Evolutionary conservation across 257 asterid genomes (phyloP), one percentile per base, ranked within the genome.

Genomic region (Nicotiana attenuata): DNA sequence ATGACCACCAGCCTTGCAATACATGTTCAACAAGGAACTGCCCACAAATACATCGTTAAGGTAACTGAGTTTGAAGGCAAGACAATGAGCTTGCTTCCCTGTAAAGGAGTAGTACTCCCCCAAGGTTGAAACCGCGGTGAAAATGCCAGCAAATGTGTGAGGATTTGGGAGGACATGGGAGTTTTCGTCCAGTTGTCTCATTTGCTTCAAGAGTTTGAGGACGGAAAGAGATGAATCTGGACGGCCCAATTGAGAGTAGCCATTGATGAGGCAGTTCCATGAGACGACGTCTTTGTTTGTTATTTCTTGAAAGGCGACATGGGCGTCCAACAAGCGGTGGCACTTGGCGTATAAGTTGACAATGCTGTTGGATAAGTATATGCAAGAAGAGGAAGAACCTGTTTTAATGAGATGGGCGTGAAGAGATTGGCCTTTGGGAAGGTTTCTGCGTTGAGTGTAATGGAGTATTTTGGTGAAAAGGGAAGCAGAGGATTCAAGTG

Each of bases 241-340:
- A 45, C 81, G 85, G 80, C 89, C 91, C 85, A 80, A 53, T 77
- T 93, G 97, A 64, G 97, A 89, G 85, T 86, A 87, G 28, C 84
- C 88, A 85, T 90, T 93, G 92, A 94, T 90, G 90, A 93, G 97
- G 77, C 91, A 86, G 85, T 92, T 94, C 95, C 96, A 94, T 3
- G 92, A 84, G 69, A 90, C 93, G 3, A 89, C 78, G 71, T 87
- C 86, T 86, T 90, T 91, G 86, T 79, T 29, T 13, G 87, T 87
- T 50, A 89, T 89, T 28, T 93, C 95, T 14, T 83, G 85, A 80
- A 94, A 92, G 20, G 88, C 84, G 24, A 56, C 88, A 80, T 65
- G 91, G 68, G 97, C 96, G 3, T 93, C 91, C 50, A 64, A 71
- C 28, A 93, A 84, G 78, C 83, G 90, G 80, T 80, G 89, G 90